Evolutionary conservation across 306 rosid genomes (phyloP).

Genomic region (Glycyrrhiza uralensis): DNA sequence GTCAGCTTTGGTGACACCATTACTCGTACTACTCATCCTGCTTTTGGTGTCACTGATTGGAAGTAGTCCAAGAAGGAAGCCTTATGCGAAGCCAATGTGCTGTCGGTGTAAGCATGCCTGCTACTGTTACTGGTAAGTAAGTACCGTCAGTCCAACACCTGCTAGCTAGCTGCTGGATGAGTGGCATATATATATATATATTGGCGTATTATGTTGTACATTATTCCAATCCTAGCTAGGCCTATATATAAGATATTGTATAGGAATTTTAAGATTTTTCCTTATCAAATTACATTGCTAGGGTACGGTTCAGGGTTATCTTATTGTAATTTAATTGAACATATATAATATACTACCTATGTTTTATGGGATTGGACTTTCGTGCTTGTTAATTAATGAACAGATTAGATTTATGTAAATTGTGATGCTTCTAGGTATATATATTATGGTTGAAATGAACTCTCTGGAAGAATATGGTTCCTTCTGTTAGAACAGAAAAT

Average conservation of each 20-base stretch:
- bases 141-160: conserved; percentile 19
- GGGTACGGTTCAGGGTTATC: too few relatives aligned
- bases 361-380: too few relatives aligned
- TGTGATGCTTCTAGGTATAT: not conserved
- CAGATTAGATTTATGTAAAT: not conserved
- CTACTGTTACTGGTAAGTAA: conserved; percentile 29
- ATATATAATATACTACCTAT: too few relatives aligned
- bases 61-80: not conserved
- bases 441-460: not conserved
- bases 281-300: too few relatives aligned
- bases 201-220: too few relatives aligned
- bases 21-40: conserved; percentile 39
- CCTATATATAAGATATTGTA: too few relatives aligned
- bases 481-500: not conserved
- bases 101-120: conserved; percentile 32
- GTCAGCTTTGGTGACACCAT: conserved; percentile 29
- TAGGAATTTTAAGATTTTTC: too few relatives aligned
- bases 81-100: conserved; percentile 14
- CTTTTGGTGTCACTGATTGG: conserved; percentile 39
- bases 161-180: not conserved
- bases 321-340: too few relatives aligned
- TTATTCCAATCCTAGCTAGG: too few relatives aligned
- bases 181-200: too few relatives aligned
- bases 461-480: not conserved
- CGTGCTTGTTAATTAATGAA: too few relatives aligned